Evolutionary conservation across 2,329 filamentous ascomycete species (phyloP).

Genomic region (Tolypocladium endophyticum): DNA sequence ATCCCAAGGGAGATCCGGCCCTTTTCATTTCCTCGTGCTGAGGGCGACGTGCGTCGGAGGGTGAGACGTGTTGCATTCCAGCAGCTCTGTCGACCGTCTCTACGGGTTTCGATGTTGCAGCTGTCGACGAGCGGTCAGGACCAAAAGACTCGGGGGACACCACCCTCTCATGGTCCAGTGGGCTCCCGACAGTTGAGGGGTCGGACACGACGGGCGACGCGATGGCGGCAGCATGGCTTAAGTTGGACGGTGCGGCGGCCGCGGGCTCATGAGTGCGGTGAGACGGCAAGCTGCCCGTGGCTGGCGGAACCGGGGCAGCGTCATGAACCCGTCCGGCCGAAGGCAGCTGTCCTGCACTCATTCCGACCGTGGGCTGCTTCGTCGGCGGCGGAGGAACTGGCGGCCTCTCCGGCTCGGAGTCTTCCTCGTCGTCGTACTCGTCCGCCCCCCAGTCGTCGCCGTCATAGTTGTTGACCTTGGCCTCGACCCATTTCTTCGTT

Average conservation of each 20-base stretch:
- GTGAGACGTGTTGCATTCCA: conserved; percentile 54
- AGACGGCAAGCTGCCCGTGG: conserved; percentile 3
- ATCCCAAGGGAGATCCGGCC: conserved; percentile 38
- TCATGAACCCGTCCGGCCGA: background rate
- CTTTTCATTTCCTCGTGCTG: conserved; percentile 54
- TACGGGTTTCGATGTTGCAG: background rate
- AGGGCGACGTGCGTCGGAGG: conserved; percentile 68
- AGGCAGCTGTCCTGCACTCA: background rate
- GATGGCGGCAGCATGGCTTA: background rate
- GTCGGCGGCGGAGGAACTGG: conserved; percentile 8
- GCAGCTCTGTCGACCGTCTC: background rate
- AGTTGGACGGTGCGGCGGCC: background rate
- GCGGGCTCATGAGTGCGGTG: conserved; percentile 1
- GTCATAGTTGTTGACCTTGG: conserved; percentile 76
- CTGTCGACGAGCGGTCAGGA: background rate
- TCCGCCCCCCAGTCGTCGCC: conserved; percentile 87
- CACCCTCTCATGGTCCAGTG: conserved; percentile 9
- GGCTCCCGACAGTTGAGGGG: background rate
- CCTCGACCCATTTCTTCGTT: conserved; percentile 92
- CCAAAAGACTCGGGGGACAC: background rate
- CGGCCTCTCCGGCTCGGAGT: conserved; percentile 17
- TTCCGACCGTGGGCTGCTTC: background rate
- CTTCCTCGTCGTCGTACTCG: conserved; percentile 44
- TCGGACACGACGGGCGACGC: conserved; percentile 1
- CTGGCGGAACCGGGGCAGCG: background rate